Evolutionary conservation across 2,329 filamentous ascomycete species (phyloP), one percentile per base, ranked within the genome.

Genomic region (Akanthomyces dipterigenus): DNA sequence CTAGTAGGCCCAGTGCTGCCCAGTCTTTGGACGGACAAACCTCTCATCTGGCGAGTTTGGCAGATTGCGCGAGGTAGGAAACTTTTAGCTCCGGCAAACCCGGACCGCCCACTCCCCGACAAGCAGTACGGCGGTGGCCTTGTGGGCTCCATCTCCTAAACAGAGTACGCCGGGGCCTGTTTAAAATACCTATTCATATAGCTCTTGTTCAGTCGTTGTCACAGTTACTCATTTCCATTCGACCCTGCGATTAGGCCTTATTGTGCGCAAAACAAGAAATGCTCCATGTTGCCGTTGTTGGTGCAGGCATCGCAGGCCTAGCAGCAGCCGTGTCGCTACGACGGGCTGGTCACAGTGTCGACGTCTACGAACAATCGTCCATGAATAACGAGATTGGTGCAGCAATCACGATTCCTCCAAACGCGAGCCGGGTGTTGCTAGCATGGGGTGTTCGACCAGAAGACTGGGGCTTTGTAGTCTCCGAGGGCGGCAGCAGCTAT

Each of bases 281-380:
- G 65, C 66, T 73, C 18, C 60, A 70, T 34, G 65, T 72, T 22
- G 60, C 71, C 45, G 65, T 76, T 9, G 68, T 73, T 18, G 74
- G 74, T n/a, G 74, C 70, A 20, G 75, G 75, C 31, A 74, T 76
- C 28, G 70, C 72, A 11, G 75, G 75, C 28, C 70, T 77, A 22
- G 65, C 69, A 0, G 69, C 73, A 5, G 70, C 57, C 48, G 49
- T 60, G 8, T 60, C 57, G 5, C 57, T 60, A 8, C 57, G 57
- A 8, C 48, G 57, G 11, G 57, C 57, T 18, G 57, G 57, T 8
- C 57, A 54, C 26, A 26, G 9, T 3, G 57, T 60, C 9, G n/a
- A 46, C 1, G 14, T 60, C 5, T 54, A 60, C 40, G 57, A 60
- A 20, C 18, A 60, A n/a, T 77, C 74, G 1, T 64, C 64, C 3